Base-by-base conservation (phyloP, 2,329 filamentous ascomycete genomes). In the Neofusicoccum laricinum region DNA sequence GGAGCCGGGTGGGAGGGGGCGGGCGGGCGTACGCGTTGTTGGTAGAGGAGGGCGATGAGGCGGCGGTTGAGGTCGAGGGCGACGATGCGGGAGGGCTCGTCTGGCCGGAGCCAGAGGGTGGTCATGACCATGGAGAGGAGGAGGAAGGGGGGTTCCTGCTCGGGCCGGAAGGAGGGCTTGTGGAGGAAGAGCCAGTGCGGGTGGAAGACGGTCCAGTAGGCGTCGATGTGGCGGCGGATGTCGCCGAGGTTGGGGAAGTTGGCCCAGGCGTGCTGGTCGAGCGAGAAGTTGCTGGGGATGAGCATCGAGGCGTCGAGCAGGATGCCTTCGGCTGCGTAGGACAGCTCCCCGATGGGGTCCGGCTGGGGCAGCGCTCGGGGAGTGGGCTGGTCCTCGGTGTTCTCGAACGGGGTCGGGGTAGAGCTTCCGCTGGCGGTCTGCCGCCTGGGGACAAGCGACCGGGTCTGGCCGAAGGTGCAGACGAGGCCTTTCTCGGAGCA, bases 41-140 rank as follows among this genome's bases (percentile, higher is more conserved):
- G 41, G 25, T 64, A 55, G 21, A 64, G 17, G n/a, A 64, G 34
- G 10, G 43, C 30, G 36, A 64, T 55, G 15, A 57, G 41, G 40
- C 41, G 36, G 12, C 30, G 34, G 38, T 55, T 12, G 5, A 64
- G 41, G 34, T 64, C 36, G 11, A 45, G 12, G n/a, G 61, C 50
- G 7, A 51, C 40, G 11, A 49, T 48, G 8, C 38, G 50, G n/a
- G 48, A 38, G 19, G 40, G 38, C 12, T 32, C 12, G 46, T 36
- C 8, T n/a, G n/a, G 12, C 17, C 40, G 49, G 25, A 40, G 8
- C 61, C 50, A 64, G n/a, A 64, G 38, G 25, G 50, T 51, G 7
- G 50, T 55, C 49, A 55, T 64, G 17, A 64, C 49, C 36, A 64
- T 51, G 7, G 61, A 64, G 11, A 55, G 61, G 25, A 64, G 38